phyloP scores from a whole-genome alignment of 2,329 filamentous ascomycete species.

The Blastomyces silverae region DNA sequence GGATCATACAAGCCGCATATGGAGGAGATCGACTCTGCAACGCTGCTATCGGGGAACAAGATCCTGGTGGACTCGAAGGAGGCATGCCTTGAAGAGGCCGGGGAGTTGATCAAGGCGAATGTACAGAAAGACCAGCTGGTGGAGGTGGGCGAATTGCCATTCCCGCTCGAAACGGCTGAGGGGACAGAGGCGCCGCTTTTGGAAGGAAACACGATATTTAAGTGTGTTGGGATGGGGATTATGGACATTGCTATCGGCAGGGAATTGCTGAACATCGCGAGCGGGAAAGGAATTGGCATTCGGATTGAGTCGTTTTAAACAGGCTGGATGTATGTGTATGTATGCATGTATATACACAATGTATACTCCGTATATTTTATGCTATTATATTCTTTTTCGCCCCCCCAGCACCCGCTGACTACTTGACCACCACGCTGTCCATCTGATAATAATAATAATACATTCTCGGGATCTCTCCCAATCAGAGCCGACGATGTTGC shows the following conservation, averaged over 20 bases:
- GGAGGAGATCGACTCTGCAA: constrained; percentile 45
- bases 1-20: constrained; percentile 52
- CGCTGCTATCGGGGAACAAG: constrained; percentile 49
- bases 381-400: too few species aligned
- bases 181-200: constrained; percentile 13
- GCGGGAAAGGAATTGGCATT: constrained; percentile 30
- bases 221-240: constrained; percentile 47
- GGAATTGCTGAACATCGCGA: constrained; percentile 36
- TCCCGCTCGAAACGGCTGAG: neutral
- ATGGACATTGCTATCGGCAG: constrained; percentile 46
- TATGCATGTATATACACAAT: neutral
- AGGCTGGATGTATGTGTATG: neutral
- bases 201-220: constrained; percentile 42
- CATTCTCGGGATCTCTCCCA: too few species aligned
- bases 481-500: too few species aligned
- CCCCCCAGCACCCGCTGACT: neutral
- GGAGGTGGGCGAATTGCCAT: constrained; percentile 38
- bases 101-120: constrained; percentile 41
- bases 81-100: constrained; percentile 43
- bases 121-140: constrained; percentile 35
- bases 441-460: too few species aligned
- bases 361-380: neutral
- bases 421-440: neutral
- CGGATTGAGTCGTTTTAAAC: constrained; percentile 35
- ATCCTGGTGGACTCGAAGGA: constrained; percentile 58